Conservation (phyloP, 116 monocot genomes). For the Papilionanthe hybrid region DNA sequence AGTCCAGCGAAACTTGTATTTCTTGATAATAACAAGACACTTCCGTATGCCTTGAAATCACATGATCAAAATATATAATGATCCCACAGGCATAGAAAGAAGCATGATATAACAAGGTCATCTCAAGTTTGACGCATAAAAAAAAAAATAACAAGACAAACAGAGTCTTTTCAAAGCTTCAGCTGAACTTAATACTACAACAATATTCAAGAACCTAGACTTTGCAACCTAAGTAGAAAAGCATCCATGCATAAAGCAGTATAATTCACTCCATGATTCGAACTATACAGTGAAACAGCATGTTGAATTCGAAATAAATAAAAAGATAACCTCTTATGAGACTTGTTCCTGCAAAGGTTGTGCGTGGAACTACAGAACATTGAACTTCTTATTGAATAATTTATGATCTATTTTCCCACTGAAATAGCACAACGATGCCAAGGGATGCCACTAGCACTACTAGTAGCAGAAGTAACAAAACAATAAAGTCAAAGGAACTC, state of each 20-base stretch:
- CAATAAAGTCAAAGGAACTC: not conserved
- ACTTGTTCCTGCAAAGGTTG: not conserved
- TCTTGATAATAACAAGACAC: too few relatives aligned
- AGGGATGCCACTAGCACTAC: not conserved
- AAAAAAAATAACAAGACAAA: not conserved
- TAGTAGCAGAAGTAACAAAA: not conserved
- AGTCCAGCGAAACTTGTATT: too few relatives aligned
- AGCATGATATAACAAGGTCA: too few relatives aligned
- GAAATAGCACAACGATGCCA: not conserved
- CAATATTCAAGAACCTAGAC: not conserved
- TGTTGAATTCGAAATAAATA: not conserved
- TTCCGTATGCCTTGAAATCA: too few relatives aligned
- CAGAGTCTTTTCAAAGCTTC: not conserved
- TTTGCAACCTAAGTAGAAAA: not conserved
- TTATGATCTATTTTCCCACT: not conserved
- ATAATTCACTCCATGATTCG: not conserved
- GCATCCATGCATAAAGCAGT: not conserved
- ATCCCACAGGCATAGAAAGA: too few relatives aligned
- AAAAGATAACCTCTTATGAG: not conserved
- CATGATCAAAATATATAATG: too few relatives aligned
- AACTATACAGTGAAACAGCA: not conserved
- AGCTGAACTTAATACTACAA: not conserved
- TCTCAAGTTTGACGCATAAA: too few relatives aligned
- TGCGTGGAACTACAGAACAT: not conserved
- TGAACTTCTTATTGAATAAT: not conserved